Conservation (phyloP, 2,329 filamentous ascomycete genomes). For the Tolypocladium cylindrosporum region DNA sequence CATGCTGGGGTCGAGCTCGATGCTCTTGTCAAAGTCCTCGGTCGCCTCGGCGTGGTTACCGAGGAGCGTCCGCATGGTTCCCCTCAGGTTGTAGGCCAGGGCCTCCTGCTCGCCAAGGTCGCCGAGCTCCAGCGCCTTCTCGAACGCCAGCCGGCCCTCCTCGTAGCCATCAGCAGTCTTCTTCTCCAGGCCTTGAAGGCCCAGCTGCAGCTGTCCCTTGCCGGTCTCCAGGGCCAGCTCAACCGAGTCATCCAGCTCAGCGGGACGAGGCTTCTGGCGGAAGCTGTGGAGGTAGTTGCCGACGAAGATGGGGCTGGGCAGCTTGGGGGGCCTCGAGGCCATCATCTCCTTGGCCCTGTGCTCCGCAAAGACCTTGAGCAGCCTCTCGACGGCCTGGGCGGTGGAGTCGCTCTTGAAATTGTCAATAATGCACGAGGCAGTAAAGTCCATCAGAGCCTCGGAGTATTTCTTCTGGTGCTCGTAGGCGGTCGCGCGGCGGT, state of each 20-base stretch:
- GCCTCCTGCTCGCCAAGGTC: conserved; percentile 77
- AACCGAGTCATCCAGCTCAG: conserved; percentile 70
- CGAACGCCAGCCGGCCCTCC: conserved; percentile 76
- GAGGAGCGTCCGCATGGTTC: conserved; percentile 87
- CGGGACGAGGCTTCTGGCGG: conserved; percentile 69
- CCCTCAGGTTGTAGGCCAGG: conserved; percentile 90
- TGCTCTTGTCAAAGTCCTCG: conserved; percentile 80
- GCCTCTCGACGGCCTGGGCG: conserved; percentile 79
- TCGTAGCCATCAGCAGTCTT: conserved; percentile 89
- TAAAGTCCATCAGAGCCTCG: conserved; percentile 94
- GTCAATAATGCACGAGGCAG: conserved; percentile 97
- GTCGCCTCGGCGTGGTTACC: conserved; percentile 80
- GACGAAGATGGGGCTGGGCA: conserved; percentile 93
- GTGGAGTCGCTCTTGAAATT: conserved; percentile 88
- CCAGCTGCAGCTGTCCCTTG: conserved; percentile 76
- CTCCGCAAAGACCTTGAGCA: conserved; percentile 95
- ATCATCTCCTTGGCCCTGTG: conserved; percentile 87
- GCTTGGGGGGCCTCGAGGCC: conserved; percentile 71
- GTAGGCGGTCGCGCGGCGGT: conserved; percentile 92
- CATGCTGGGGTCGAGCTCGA: conserved; percentile 77
- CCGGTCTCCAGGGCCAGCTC: conserved; percentile 71
- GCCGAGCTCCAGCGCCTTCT: conserved; percentile 74
- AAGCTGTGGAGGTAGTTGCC: conserved; percentile 99
- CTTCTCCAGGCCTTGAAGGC: conserved; percentile 69
- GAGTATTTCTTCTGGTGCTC: conserved; percentile 87